These are phyloP conservation scores for Salix dunnii DNA, from an alignment of 345 rosid genomes.

Conservation along the genomic window DNA sequence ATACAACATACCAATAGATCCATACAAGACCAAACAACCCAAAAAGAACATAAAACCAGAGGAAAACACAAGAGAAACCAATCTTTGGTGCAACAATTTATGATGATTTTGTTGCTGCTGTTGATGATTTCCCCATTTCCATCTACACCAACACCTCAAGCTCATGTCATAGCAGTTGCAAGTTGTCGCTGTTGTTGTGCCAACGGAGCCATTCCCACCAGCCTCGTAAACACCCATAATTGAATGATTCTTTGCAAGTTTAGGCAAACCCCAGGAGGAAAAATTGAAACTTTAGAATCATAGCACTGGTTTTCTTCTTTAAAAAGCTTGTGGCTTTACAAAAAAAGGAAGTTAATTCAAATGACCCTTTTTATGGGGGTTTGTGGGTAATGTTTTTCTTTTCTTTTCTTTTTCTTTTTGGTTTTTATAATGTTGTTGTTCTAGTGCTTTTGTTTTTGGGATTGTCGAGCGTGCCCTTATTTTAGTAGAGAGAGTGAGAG, in stretches of 20 bases:
- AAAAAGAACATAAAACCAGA: constrained; percentile 48
- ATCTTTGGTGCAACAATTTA: constrained; percentile 14
- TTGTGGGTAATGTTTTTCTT: not conserved
- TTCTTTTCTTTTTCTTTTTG: too few species aligned
- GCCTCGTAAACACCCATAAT: constrained; percentile 21
- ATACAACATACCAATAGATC: constrained; percentile 55
- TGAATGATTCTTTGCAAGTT: not conserved
- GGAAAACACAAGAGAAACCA: constrained; percentile 31
- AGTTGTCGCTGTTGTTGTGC: not conserved
- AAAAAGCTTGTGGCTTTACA: not conserved
- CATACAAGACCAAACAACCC: constrained; percentile 54
- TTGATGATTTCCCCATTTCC: constrained; percentile 31
- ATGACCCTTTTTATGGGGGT: not conserved
- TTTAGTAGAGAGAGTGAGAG: not conserved
- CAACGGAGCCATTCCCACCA: not conserved
- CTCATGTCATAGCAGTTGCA: constrained; percentile 16
- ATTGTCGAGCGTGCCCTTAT: not conserved
- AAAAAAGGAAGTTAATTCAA: not conserved
- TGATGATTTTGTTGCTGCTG: not conserved
- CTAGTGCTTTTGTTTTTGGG: not conserved
- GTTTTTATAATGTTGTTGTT: not conserved
- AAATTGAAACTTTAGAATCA: not conserved
- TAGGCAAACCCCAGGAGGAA: not conserved
- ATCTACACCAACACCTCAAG: constrained; percentile 27
- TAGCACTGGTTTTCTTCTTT: too few species aligned